Conservation (phyloP, 2,329 filamentous ascomycete genomes). For the Mollisia scopiformis region DNA sequence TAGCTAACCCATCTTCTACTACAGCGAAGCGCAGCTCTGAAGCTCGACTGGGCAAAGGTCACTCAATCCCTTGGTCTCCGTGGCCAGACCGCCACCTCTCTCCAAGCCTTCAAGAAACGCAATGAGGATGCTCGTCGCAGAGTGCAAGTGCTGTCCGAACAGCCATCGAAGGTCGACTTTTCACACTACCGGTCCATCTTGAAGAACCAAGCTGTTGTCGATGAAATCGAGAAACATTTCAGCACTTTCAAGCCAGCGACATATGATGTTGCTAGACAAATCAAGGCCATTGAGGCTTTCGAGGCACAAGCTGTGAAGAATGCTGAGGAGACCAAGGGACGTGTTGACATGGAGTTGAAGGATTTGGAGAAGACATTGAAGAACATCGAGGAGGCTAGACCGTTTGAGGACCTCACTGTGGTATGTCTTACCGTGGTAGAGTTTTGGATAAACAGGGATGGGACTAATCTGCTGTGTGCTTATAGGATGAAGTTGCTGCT, state of each 20-base stretch:
- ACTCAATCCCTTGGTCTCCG: constrained; percentile 92
- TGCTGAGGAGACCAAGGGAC: constrained; percentile 93
- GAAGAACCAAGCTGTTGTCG: constrained; percentile 94
- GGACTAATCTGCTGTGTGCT: constrained; percentile 15
- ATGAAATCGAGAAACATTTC: constrained; percentile 98
- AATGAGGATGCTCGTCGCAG: constrained; percentile 98
- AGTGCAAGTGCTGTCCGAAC: constrained; percentile 81
- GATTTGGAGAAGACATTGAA: constrained; percentile 92
- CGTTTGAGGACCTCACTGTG: constrained; percentile 96
- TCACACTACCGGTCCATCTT: constrained; percentile 85
- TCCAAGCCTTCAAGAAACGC: constrained; percentile 98
- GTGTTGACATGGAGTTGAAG: constrained; percentile 92
- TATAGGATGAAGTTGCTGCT: constrained; percentile 88
- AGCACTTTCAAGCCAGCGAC: constrained; percentile 86
- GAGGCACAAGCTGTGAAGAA: constrained; percentile 97
- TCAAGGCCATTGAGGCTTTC: constrained; percentile 98
- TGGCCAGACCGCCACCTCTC: constrained; percentile 88
- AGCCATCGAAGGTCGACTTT: constrained; percentile 89
- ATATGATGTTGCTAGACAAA: constrained; percentile 90
- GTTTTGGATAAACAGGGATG: constrained; percentile 6
- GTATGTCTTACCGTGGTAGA: constrained; percentile 59
- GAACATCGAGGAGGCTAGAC: constrained; percentile 95
- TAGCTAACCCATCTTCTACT: constrained; percentile 31
- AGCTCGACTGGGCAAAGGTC: constrained; percentile 98
- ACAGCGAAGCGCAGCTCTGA: constrained; percentile 96